Evolutionary conservation across 148 eudicot genomes (phyloP).

Genomic region (Cornus florida): DNA sequence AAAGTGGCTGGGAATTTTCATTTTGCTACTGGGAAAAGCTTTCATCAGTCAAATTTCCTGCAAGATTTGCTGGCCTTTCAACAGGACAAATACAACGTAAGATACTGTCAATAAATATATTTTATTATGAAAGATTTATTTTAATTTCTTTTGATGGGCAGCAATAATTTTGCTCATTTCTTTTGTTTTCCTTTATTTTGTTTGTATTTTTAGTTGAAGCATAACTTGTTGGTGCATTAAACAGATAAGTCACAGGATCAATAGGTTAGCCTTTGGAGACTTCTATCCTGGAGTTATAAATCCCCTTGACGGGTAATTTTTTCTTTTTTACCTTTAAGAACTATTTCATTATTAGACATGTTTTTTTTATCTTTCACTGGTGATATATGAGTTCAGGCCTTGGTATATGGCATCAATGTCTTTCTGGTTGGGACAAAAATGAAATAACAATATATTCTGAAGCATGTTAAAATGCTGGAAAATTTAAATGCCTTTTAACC

Average conservation of each 20-base stretch:
- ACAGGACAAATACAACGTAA: constrained; percentile 65
- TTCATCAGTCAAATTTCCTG: constrained; percentile 58
- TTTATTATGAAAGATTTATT: background rate
- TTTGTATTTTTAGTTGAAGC: background rate
- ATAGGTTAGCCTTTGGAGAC: constrained; percentile 79
- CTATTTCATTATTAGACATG: background rate
- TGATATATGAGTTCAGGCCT: background rate
- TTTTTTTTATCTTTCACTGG: constrained; percentile 8
- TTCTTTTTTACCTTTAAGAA: background rate
- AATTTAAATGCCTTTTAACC: background rate
- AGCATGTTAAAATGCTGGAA: background rate
- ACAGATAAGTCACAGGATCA: constrained; percentile 81
- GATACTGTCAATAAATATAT: constrained; percentile 1
- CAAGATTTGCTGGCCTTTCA: constrained; percentile 57
- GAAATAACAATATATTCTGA: background rate
- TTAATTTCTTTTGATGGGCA: background rate
- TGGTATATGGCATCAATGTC: background rate
- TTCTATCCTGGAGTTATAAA: constrained; percentile 68
- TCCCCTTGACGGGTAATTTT: constrained; percentile 78
- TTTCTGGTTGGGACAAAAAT: background rate
- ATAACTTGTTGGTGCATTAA: constrained; percentile 8
- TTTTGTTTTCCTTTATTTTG: background rate
- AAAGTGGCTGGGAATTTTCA: constrained; percentile 94
- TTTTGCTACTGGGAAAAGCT: constrained; percentile 84
- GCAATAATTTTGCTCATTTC: background rate